Evolutionary conservation across 1,284 basidiomycete genomes (phyloP).

Genomic region (Phellopilus nigrolimitatus): DNA sequence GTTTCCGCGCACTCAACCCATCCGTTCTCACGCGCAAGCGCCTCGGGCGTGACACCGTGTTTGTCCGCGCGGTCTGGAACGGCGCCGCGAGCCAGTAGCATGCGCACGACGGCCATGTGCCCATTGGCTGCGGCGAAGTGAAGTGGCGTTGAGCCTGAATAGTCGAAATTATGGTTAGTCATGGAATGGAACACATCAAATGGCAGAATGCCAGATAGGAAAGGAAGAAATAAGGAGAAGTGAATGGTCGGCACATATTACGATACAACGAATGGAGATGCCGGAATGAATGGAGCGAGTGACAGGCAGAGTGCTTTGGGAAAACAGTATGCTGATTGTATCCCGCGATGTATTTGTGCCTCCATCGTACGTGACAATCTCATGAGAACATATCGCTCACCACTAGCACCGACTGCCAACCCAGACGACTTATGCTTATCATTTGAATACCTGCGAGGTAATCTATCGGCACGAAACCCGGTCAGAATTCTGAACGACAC

Average conservation of each 20-base stretch:
- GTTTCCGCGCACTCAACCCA: conserved; percentile 20
- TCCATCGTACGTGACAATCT: not conserved
- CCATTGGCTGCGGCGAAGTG: conserved; percentile 55
- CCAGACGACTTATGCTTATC: conserved; percentile 18
- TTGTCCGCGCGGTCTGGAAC: conserved; percentile 42
- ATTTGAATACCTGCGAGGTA: conserved; percentile 19
- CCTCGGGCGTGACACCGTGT: conserved; percentile 39
- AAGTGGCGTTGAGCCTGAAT: conserved; percentile 45
- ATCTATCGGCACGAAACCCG: conserved; percentile 8
- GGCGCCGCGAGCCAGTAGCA: conserved; percentile 45
- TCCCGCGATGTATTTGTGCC: not conserved
- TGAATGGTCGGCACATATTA: not conserved
- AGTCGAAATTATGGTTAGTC: no score
- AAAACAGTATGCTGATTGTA: not conserved
- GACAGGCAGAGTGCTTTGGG: not conserved
- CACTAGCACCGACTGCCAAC: conserved; percentile 18
- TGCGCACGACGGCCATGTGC: conserved; percentile 38
- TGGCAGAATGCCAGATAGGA: conserved; percentile 10
- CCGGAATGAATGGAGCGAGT: no score
- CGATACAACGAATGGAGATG: not conserved
- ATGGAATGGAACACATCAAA: no score
- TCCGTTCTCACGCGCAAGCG: conserved; percentile 18
- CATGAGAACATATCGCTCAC: conserved; percentile 11
- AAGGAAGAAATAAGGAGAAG: not conserved
- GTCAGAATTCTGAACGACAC: not conserved